Evolutionary conservation across 768 basidiomycete genomes (phyloP).

Genomic region (Collybia nuda): DNA sequence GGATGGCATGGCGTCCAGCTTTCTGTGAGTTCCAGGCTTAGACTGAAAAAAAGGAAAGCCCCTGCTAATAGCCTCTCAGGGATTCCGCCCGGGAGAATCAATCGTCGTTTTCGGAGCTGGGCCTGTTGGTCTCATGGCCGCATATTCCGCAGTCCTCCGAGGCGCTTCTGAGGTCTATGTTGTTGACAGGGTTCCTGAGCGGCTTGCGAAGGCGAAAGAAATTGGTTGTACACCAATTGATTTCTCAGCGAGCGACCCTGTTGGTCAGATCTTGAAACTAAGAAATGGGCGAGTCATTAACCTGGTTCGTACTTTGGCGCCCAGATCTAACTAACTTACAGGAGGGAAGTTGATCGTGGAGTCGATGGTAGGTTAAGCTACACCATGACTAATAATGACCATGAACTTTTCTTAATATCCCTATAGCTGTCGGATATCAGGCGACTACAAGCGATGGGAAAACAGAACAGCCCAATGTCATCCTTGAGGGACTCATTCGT

Average conservation of each 20-base stretch:
- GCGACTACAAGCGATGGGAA: slow-evolving; percentile 53
- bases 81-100: slow-evolving; percentile 52
- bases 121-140: slow-evolving; percentile 57
- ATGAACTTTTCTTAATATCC: background rate
- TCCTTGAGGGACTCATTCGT: slow-evolving; percentile 49
- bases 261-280: slow-evolving; percentile 42
- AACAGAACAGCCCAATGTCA: slow-evolving; percentile 55
- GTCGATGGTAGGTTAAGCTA: slow-evolving; percentile 35
- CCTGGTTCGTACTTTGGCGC: background rate
- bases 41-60: background rate
- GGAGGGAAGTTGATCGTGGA: slow-evolving; percentile 50
- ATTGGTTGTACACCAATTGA: slow-evolving; percentile 53
- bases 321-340: slow-evolving; percentile 11
- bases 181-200: slow-evolving; percentile 55
- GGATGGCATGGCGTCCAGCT: slow-evolving; percentile 54
- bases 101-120: slow-evolving; percentile 54
- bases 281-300: slow-evolving; percentile 38
- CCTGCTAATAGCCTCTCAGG: slow-evolving; percentile 18
- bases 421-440: slow-evolving; percentile 51
- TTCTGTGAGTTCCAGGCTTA: slow-evolving; percentile 27
- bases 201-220: slow-evolving; percentile 49
- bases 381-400: too few species aligned
- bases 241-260: slow-evolving; percentile 46
- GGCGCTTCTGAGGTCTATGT: slow-evolving; percentile 55
- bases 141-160: slow-evolving; percentile 51